Evolutionary conservation across 1,139 yeast genomes (phyloP).

Genomic region (Candida tropicalis): DNA sequence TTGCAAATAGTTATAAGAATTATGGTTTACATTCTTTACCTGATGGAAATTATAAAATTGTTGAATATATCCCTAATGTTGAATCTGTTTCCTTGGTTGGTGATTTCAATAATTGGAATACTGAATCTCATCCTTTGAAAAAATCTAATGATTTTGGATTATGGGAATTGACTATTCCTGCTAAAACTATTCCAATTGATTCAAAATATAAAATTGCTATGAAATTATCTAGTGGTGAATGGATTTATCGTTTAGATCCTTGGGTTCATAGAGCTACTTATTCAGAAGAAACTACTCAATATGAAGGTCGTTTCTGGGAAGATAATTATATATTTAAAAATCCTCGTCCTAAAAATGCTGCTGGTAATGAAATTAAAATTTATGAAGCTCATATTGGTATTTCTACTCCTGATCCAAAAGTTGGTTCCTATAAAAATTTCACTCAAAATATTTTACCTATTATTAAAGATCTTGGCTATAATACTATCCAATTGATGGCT

Average conservation of each 20-base stretch:
- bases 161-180: conserved; percentile 60
- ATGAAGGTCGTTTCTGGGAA: conserved; percentile 94
- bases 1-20: conserved; percentile 62
- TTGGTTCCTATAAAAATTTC: conserved; percentile 86
- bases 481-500: conserved; percentile 95
- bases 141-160: conserved; percentile 65
- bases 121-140: conserved; percentile 54
- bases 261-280: conserved; percentile 88
- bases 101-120: conserved; percentile 86
- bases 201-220: conserved; percentile 76
- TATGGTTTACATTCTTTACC: conserved; percentile 72
- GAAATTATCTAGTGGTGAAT: conserved; percentile 66
- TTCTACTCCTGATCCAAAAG: conserved; percentile 83
- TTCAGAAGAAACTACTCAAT: conserved; percentile 45
- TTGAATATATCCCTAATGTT: conserved; percentile 93
- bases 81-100: conserved; percentile 74
- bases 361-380: conserved; percentile 63
- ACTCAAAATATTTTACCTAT: conserved; percentile 80
- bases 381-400: conserved; percentile 98
- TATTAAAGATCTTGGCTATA: conserved; percentile 82
- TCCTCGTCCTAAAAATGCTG: conserved; percentile 54
- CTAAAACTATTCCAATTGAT: conserved; percentile 75
- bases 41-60: conserved; percentile 46
- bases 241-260: conserved; percentile 82
- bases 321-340: conserved; percentile 61